Percentiles rank a stretch among this genome's conserved stretches.
phyloP scores from a whole-genome alignment of 176 grass and related monocot genomes.

The Aegilops longissima region DNA sequence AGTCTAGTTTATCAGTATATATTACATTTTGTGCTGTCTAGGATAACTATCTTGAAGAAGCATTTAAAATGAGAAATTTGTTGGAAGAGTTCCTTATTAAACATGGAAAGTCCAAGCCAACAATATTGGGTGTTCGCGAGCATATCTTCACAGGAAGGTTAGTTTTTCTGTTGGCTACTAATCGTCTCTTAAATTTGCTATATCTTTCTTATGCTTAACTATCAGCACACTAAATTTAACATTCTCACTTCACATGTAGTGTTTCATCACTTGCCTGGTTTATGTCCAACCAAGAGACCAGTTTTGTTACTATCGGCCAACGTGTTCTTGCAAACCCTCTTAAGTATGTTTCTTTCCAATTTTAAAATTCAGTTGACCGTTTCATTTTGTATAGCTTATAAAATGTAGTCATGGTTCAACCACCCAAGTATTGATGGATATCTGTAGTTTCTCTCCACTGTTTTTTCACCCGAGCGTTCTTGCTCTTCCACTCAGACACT shows the following conservation, averaged over 20 bases:
- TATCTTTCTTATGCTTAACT: neutral
- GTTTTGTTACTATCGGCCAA: constrained; percentile 72
- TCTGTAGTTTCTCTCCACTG: neutral
- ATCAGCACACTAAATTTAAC: neutral
- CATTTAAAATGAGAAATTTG: constrained; percentile 87
- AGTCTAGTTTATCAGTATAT: neutral
- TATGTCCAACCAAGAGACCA: constrained; percentile 80
- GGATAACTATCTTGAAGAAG: constrained; percentile 86
- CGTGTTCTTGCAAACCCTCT: constrained; percentile 68
- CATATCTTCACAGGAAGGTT: constrained; percentile 89
- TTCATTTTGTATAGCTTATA: constrained; percentile 15
- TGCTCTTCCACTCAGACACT: neutral
- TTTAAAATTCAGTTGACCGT: neutral
- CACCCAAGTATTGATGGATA: neutral
- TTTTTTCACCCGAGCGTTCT: neutral
- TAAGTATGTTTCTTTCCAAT: constrained; percentile 43
- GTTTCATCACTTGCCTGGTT: constrained; percentile 77
- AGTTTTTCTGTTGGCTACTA: constrained; percentile 13
- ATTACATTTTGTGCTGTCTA: constrained; percentile 40
- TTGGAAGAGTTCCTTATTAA: constrained; percentile 56
- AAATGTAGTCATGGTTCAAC: neutral
- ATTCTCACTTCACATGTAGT: constrained; percentile 40
- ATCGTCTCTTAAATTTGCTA: constrained; percentile 21
- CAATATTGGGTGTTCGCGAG: constrained; percentile 80
- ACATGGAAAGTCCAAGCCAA: constrained; percentile 43